Percentiles rank a stretch among this genome's conserved stretches.
phyloP scores from a whole-genome alignment of 177 flowering plant genomes.

The Telopea speciosissima region DNA sequence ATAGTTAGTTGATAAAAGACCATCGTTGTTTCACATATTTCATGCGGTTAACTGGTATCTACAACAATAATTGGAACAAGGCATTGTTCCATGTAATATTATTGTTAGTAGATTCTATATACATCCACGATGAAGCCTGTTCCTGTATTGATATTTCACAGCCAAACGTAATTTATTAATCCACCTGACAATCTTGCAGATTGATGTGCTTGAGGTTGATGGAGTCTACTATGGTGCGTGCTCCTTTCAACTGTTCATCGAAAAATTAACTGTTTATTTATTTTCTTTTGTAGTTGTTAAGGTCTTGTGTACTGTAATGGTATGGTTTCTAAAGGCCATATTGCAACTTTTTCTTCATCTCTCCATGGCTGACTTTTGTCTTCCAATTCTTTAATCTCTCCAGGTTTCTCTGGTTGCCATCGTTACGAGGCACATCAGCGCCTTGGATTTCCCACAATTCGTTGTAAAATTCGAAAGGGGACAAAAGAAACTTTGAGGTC shows the following conservation, averaged over 20 bases:
- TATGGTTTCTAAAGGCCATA: not conserved
- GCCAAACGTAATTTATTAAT: not conserved
- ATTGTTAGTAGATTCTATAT: not conserved
- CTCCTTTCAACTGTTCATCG: not conserved
- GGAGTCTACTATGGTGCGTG: constrained; percentile 83
- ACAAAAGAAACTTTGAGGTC: constrained; percentile 93
- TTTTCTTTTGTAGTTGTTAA: not conserved
- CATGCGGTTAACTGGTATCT: too few species aligned
- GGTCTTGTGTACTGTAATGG: not conserved
- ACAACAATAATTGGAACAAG: not conserved
- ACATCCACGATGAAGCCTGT: not conserved
- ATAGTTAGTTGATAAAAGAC: too few species aligned
- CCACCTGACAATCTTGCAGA: constrained; percentile 44
- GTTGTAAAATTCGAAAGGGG: constrained; percentile 84
- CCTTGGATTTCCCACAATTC: constrained; percentile 83
- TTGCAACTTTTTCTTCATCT: not conserved
- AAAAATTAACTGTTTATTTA: not conserved
- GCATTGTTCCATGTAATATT: not conserved
- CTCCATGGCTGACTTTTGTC: not conserved
- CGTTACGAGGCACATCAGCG: constrained; percentile 92
- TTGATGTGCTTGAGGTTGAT: constrained; percentile 97
- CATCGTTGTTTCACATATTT: too few species aligned
- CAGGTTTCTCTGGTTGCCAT: constrained; percentile 97
- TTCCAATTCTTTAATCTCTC: not conserved
- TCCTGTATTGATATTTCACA: not conserved